Conservation (phyloP, 78 protist species). For the Dictyostelium intermedium region DNA sequence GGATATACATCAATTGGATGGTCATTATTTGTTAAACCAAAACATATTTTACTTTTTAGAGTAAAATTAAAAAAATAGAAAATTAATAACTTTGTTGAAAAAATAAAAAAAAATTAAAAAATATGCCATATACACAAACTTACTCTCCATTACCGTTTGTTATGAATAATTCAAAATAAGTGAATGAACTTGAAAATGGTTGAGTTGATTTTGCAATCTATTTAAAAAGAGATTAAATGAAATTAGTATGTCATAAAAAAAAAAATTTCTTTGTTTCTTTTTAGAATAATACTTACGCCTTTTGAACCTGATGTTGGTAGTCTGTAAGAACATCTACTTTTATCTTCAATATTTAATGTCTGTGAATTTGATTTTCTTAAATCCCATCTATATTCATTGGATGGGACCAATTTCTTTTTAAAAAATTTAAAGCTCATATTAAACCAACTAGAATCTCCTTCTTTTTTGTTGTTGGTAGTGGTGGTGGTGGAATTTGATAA, state of each 20-base stretch:
- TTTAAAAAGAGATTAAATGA: not conserved
- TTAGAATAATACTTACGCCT: conserved; percentile 63
- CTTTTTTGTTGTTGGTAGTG: not conserved
- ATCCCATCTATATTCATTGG: conserved; percentile 33
- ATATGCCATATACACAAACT: not conserved
- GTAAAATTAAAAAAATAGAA: not conserved
- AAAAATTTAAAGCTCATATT: conserved; percentile 45
- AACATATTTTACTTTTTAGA: conserved; percentile 42
- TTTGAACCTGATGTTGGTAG: conserved; percentile 11
- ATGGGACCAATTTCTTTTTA: not conserved
- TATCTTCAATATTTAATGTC: conserved; percentile 39
- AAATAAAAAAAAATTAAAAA: not conserved
- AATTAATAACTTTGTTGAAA: not conserved
- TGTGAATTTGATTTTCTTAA: conserved; percentile 50
- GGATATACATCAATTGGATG: conserved; percentile 56
- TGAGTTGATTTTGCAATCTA: conserved; percentile 55
- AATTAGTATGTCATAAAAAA: not conserved
- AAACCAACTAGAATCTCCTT: conserved; percentile 26
- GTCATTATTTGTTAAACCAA: conserved; percentile 50
- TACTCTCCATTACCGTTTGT: conserved; percentile 48
- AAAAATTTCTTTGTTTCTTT: too few relatives aligned
- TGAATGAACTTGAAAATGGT: conserved; percentile 59
- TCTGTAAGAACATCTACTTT: conserved; percentile 45
- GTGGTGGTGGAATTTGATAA: not conserved
- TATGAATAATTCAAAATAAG: conserved; percentile 52